Base-by-base conservation (phyloP, 805 yeast genomes). In the Wickerhamomyces ciferrii region DNA sequence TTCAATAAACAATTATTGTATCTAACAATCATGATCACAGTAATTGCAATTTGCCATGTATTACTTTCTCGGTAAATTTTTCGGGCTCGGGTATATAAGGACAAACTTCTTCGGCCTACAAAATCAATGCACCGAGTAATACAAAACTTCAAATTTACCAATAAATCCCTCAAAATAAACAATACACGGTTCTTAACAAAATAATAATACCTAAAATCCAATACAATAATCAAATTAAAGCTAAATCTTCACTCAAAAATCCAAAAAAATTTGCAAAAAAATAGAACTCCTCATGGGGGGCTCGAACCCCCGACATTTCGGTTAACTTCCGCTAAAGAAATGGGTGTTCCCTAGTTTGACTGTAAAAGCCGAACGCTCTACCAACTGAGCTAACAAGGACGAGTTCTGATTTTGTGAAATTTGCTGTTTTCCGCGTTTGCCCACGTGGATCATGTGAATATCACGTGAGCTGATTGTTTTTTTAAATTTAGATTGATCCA, bases 281-380 rank as follows among this genome's bases (percentile, higher is more conserved):
- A 43, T 43, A 48, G 51, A 48, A 48, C 51, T 48, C 51, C 51
- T 48, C 51, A 48, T 48, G 51, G 51, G 51, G 51, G 51, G 51
- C 51, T 48, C 51, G 51, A 48, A 48, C 51, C 51, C 51, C 51
- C 51, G 51, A 48, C 51, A 48, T 48, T 48, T 48, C 51, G 51
- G 51, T 48, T 48, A 47, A 47, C 50, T 47, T 47, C 47, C 47
- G 47, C 47, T 44, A 47, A n/a, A 44, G 43, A 42, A 47, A 44
- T 37, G 41, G 24, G 7, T 19, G 21, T 44, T 34, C 43, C 51
- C 20, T 38, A 45, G 51, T 40, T 41, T 45, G 48, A 45, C 51
- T 45, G 45, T 48, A 48, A 48, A 46, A 48, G 51, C 49, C 51
- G 51, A 48, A 48, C 51, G 51, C 51, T 48, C 51, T 48, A 48